Evolutionary conservation across 331 rosid species (phyloP).

Genomic region (Spiraea crenata): DNA sequence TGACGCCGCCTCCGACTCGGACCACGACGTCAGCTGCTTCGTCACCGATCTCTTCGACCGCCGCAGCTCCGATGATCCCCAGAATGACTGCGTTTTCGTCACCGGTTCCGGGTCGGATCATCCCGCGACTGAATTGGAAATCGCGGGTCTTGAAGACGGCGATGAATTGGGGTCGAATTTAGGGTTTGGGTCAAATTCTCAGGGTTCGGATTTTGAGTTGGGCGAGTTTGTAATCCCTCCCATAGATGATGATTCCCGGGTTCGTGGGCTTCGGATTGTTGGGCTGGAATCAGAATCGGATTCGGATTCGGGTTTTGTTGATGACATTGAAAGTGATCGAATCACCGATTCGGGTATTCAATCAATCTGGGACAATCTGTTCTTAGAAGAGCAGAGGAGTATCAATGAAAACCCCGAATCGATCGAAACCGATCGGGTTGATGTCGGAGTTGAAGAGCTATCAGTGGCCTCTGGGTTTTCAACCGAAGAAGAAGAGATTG

Average conservation of each 20-base stretch:
- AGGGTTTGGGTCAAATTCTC: conserved; percentile 32
- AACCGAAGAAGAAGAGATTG: conserved; percentile 41
- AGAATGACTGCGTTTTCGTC: conserved; percentile 13
- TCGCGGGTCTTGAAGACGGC: conserved; percentile 26
- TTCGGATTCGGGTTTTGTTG: conserved; percentile 27
- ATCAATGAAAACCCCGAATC: conserved; percentile 54
- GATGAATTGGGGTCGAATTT: conserved; percentile 29
- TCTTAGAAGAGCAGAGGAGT: conserved; percentile 64
- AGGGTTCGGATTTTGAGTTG: conserved; percentile 26
- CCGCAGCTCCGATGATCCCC: conserved; percentile 9
- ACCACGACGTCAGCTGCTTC: conserved; percentile 52
- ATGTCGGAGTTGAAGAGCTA: conserved; percentile 50
- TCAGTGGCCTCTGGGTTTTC: conserved; percentile 56
- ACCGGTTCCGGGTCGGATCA: conserved; percentile 36
- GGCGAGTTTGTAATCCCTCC: conserved; percentile 13
- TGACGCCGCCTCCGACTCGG: conserved; percentile 55
- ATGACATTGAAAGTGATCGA: conserved; percentile 36
- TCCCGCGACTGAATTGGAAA: conserved; percentile 22
- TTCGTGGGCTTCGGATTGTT: conserved; percentile 54
- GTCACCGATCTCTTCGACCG: conserved; percentile 74
- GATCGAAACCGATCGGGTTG: conserved; percentile 48
- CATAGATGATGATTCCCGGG: conserved; percentile 15
- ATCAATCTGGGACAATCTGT: conserved; percentile 54
- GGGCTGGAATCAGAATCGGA: conserved; percentile 70
- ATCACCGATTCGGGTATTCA: conserved; percentile 46